phyloP scores from a whole-genome alignment of 2,329 filamentous ascomycete genomes.

The Gremmenia infestans region DNA sequence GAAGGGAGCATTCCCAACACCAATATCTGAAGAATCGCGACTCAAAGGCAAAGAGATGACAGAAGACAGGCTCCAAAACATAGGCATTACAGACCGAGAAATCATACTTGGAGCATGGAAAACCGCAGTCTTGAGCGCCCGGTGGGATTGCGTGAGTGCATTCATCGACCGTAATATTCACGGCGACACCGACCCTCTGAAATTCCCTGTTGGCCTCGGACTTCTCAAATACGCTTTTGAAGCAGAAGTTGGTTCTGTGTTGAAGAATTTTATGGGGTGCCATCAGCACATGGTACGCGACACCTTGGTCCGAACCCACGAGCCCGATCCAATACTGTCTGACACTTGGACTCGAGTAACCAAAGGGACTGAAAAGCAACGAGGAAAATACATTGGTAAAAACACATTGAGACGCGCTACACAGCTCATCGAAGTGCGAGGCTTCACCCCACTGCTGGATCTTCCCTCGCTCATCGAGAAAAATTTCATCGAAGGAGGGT shows the following conservation, averaged over 20 bases:
- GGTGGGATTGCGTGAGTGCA: background rate
- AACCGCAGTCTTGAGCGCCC: background rate
- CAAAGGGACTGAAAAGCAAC: background rate
- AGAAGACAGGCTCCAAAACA: background rate
- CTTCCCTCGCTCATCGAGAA: background rate
- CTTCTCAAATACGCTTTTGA: background rate
- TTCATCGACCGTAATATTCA: background rate
- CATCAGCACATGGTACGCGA: background rate
- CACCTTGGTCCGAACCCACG: background rate
- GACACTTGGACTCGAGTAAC: background rate
- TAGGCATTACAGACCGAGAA: background rate
- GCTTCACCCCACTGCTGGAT: background rate
- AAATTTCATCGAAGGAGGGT: background rate
- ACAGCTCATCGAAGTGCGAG: background rate
- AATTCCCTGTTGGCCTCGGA: background rate
- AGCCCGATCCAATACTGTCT: background rate
- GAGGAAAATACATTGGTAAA: background rate
- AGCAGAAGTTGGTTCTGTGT: background rate
- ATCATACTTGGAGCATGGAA: background rate
- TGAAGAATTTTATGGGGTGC: background rate
- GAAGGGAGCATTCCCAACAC: background rate
- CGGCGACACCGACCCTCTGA: background rate
- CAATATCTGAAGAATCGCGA: background rate
- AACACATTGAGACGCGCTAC: background rate
- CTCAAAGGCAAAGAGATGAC: background rate